A percentile compares a stretch with the other conserved stretches of the same genome.
These are phyloP conservation scores for Aureobasidium sp. DNA, from an alignment of 2,329 filamentous ascomycete species.

Conservation along the genomic window DNA sequence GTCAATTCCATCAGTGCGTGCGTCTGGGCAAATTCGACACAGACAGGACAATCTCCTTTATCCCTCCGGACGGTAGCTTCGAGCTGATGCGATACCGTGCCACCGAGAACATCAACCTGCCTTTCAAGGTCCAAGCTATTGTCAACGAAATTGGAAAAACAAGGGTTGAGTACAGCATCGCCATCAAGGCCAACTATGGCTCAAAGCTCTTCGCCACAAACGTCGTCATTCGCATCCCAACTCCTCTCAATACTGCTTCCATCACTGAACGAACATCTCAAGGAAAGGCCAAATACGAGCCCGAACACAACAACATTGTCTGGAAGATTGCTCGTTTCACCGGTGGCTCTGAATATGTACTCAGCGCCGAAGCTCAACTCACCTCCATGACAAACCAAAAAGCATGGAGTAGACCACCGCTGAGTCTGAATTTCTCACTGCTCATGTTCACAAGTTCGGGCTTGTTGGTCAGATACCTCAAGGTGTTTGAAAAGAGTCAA, in stretches of 20 bases:
- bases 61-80: conserved; percentile 95
- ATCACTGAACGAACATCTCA: conserved; percentile 90
- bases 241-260: conserved; percentile 89
- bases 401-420: conserved; percentile 86
- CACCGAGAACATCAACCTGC: conserved; percentile 96
- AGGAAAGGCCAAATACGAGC: conserved; percentile 97
- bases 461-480: conserved; percentile 83
- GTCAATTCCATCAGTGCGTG: conserved; percentile 98
- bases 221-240: conserved; percentile 87
- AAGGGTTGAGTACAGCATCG: conserved; percentile 98
- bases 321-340: conserved; percentile 99
- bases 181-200: conserved; percentile 94
- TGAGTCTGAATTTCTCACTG: conserved; percentile 85
- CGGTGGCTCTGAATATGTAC: conserved; percentile 91
- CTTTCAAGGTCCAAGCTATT: conserved; percentile 98
- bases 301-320: conserved; percentile 93
- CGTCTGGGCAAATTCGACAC: conserved; percentile 95
- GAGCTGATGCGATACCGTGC: conserved; percentile 98
- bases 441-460: conserved; percentile 98
- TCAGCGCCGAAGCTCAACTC: conserved; percentile 86
- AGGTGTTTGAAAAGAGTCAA: conserved; percentile 99
- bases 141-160: conserved; percentile 95
- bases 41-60: conserved; percentile 93
- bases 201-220: conserved; percentile 96
- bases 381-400: conserved; percentile 98